phyloP scores from a whole-genome alignment of 352 stramenopile species.

The Globisporangium apiculatum region DNA sequence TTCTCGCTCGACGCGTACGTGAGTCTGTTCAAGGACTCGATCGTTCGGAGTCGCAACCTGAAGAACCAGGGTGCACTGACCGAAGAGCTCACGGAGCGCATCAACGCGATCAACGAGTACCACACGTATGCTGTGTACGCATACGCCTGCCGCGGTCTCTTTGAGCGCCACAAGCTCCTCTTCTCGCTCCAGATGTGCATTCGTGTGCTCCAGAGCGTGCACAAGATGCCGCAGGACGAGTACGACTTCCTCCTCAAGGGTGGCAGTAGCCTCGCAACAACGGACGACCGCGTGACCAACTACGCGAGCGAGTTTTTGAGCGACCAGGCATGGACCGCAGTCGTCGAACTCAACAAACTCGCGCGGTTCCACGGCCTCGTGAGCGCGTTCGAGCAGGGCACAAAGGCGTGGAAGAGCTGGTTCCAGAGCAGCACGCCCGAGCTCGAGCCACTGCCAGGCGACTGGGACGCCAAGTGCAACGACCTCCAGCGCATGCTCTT shows the following conservation, averaged over 20 bases:
- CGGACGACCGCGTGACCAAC: slow-evolving; percentile 76
- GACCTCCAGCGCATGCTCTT: slow-evolving; percentile 92
- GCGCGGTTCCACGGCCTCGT: slow-evolving; percentile 83
- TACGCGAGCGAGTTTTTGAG: slow-evolving; percentile 83
- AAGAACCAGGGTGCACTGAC: slow-evolving; percentile 75
- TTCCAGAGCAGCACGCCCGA: slow-evolving; percentile 88
- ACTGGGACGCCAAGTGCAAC: slow-evolving; percentile 92
- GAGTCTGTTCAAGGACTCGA: slow-evolving; percentile 92
- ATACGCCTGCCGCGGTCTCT: slow-evolving; percentile 93
- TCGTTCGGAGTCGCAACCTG: slow-evolving; percentile 79
- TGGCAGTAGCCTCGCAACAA: slow-evolving; percentile 46
- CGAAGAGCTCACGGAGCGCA: slow-evolving; percentile 80
- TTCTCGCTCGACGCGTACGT: slow-evolving; percentile 95
- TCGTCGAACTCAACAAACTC: slow-evolving; percentile 92
- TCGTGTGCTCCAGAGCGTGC: slow-evolving; percentile 86
- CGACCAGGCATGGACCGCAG: slow-evolving; percentile 79
- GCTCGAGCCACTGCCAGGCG: slow-evolving; percentile 83
- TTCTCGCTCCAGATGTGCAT: slow-evolving; percentile 94
- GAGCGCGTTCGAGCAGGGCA: slow-evolving; percentile 86
- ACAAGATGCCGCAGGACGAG: slow-evolving; percentile 90
- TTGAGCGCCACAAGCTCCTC: slow-evolving; percentile 94
- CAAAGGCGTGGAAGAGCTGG: slow-evolving; percentile 79
- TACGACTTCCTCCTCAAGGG: slow-evolving; percentile 95
- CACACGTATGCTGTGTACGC: slow-evolving; percentile 95
- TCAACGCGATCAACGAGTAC: slow-evolving; percentile 93